These are phyloP conservation scores for Suillus subaureus DNA, from an alignment of 768 basidiomycete genomes.

Conservation along the genomic window DNA sequence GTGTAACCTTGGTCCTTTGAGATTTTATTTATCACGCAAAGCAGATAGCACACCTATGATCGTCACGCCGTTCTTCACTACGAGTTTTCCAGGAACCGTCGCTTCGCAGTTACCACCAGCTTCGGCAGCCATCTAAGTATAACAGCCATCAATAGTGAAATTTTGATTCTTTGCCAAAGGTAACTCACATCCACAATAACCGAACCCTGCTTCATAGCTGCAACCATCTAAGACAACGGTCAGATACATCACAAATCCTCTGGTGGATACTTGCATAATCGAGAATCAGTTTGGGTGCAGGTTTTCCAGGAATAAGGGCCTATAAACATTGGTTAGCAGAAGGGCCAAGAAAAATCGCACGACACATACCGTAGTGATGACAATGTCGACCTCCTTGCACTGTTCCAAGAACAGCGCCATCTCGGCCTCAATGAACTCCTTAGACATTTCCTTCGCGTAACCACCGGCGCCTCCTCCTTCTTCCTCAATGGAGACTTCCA, in stretches of 20 bases:
- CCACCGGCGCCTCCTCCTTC: conserved; percentile 83
- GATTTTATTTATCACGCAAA: conserved; percentile 6
- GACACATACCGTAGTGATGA: conserved; percentile 70
- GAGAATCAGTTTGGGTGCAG: conserved; percentile 83
- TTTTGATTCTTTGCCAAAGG: neutral
- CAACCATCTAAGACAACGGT: conserved; percentile 57
- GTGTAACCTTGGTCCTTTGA: conserved; percentile 59
- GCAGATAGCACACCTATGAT: conserved; percentile 59
- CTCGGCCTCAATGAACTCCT: conserved; percentile 86
- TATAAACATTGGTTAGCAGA: conserved; percentile 27
- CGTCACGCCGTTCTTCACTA: conserved; percentile 74
- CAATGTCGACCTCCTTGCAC: conserved; percentile 86
- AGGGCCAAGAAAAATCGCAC: neutral
- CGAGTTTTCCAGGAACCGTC: conserved; percentile 75
- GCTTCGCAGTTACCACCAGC: conserved; percentile 89
- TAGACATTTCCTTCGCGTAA: conserved; percentile 90
- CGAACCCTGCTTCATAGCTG: conserved; percentile 91
- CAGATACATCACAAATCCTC: conserved; percentile 6
- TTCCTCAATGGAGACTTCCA: conserved; percentile 81
- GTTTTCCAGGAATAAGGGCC: conserved; percentile 86
- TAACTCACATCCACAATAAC: conserved; percentile 70
- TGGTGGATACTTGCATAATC: conserved; percentile 45
- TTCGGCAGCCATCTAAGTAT: conserved; percentile 62
- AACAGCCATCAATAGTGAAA: conserved; percentile 15
- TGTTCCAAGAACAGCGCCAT: conserved; percentile 89